A percentile compares a stretch with the other conserved stretches of the same genome.
Evolutionary conservation across 495 filamentous ascomycete species (phyloP).

Genomic region (Bryoglossum gracile): DNA sequence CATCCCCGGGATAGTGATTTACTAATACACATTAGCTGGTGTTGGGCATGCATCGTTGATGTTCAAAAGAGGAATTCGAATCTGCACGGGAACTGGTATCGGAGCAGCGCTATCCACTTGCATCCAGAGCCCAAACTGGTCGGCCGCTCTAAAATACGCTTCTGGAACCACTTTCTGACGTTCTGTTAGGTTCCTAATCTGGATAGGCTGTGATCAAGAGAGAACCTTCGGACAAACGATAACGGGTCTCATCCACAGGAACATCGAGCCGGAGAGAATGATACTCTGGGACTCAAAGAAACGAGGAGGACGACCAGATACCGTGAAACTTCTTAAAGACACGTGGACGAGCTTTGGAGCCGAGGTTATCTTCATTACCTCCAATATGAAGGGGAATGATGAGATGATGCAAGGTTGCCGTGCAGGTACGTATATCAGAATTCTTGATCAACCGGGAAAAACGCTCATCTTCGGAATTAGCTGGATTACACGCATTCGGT

Average conservation of each 20-base stretch:
- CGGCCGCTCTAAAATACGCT: slow-evolving; percentile 4
- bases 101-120: slow-evolving; percentile 39
- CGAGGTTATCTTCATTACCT: slow-evolving; percentile 42
- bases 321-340: slow-evolving; percentile 34
- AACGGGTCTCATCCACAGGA: slow-evolving; percentile 32
- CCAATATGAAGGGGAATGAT: slow-evolving; percentile 38
- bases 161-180: slow-evolving; percentile 7
- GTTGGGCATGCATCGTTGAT: slow-evolving; percentile 39
- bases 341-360: slow-evolving; percentile 37
- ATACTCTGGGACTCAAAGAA: slow-evolving; percentile 43
- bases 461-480: slow-evolving; percentile 22
- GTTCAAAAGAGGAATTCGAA: slow-evolving; percentile 39
- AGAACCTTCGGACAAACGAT: slow-evolving; percentile 39
- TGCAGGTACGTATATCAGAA: slow-evolving; percentile 27
- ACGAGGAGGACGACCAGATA: slow-evolving; percentile 36
- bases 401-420: slow-evolving; percentile 41
- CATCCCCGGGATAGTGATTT: slow-evolving; percentile 2
- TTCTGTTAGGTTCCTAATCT: slow-evolving; percentile 34
- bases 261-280: slow-evolving; percentile 39
- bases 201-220: slow-evolving; percentile 40
- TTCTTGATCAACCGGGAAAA: slow-evolving; percentile 1
- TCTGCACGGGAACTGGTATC: slow-evolving; percentile 39
- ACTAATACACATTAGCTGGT: slow-evolving; percentile 30
- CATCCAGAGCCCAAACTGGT: slow-evolving; percentile 38
- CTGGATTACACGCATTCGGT: slow-evolving; percentile 36